Percentiles rank a stretch among this genome's conserved stretches.
Evolutionary conservation across 1,284 basidiomycete species (phyloP).

Genomic region (Puccinia coronata): DNA sequence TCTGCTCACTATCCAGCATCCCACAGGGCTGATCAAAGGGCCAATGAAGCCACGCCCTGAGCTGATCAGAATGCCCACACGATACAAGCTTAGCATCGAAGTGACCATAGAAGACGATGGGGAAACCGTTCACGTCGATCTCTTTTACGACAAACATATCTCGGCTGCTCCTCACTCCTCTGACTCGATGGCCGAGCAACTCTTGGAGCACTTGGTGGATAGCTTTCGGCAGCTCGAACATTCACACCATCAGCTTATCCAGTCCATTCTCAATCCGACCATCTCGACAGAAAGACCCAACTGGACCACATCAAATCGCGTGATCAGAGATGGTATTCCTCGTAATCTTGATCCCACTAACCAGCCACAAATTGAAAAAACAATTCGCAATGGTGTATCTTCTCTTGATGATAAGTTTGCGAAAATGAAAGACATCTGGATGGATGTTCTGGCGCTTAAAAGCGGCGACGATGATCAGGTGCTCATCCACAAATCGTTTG

Average conservation of each 20-base stretch:
- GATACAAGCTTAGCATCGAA: slow-evolving; percentile 53
- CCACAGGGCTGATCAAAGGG: slow-evolving; percentile 6
- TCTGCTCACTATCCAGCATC: slow-evolving; percentile 53
- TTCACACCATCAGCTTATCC: neutral
- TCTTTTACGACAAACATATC: slow-evolving; percentile 42
- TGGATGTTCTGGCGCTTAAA: slow-evolving; percentile 48
- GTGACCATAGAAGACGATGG: slow-evolving; percentile 50
- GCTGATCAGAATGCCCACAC: slow-evolving; percentile 53
- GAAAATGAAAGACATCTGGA: slow-evolving; percentile 51
- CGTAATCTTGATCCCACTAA: no score
- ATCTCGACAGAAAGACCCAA: neutral
- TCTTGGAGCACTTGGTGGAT: neutral
- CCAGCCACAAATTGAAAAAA: no score
- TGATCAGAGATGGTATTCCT: neutral
- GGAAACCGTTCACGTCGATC: neutral
- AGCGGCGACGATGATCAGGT: neutral
- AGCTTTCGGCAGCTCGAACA: neutral
- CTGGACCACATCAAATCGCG: neutral
- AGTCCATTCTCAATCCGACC: slow-evolving; percentile 2
- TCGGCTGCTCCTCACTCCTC: slow-evolving; percentile 50
- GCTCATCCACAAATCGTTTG: slow-evolving; percentile 49
- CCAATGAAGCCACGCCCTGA: slow-evolving; percentile 53
- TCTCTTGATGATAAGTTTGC: neutral
- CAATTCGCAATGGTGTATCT: neutral
- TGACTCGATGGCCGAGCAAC: neutral